phyloP scores from a whole-genome alignment of 306 rosid species.

The Lupinus albus region DNA sequence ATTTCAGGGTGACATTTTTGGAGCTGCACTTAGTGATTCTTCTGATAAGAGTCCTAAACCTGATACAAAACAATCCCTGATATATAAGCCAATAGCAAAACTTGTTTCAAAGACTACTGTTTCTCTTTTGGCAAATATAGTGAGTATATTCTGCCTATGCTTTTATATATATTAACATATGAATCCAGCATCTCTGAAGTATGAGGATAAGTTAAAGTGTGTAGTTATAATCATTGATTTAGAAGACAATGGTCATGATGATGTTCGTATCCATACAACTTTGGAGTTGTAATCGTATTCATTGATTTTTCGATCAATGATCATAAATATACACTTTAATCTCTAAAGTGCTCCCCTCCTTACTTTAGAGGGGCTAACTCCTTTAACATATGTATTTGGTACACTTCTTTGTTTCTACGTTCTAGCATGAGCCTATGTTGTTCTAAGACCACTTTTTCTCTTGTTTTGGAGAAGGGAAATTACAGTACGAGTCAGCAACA shows the following conservation, averaged over 20 bases:
- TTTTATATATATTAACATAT: neutral
- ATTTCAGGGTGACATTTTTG: constrained; percentile 61
- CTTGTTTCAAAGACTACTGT: constrained; percentile 77
- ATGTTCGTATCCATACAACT: too few species aligned
- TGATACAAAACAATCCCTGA: constrained; percentile 55
- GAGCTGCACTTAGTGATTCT: constrained; percentile 44
- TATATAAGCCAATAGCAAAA: constrained; percentile 88
- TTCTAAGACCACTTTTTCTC: neutral
- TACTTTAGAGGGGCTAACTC: too few species aligned
- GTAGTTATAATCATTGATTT: too few species aligned
- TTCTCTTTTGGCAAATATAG: constrained; percentile 85
- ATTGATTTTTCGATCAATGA: too few species aligned
- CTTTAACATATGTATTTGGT: neutral
- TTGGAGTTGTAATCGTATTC: too few species aligned
- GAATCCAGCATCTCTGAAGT: too few species aligned
- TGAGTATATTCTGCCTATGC: constrained; percentile 40
- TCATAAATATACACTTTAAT: too few species aligned
- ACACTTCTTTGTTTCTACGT: constrained; percentile 11
- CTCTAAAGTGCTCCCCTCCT: too few species aligned
- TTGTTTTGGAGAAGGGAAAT: constrained; percentile 64
- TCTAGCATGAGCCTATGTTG: neutral
- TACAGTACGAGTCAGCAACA: constrained; percentile 54
- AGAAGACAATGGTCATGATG: too few species aligned
- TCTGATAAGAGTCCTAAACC: constrained; percentile 51
- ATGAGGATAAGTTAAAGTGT: too few species aligned